Evolutionary conservation across 352 stramenopile genomes (phyloP), one percentile per base, ranked within the genome.

Genomic region (Phytophthora sansomeana): DNA sequence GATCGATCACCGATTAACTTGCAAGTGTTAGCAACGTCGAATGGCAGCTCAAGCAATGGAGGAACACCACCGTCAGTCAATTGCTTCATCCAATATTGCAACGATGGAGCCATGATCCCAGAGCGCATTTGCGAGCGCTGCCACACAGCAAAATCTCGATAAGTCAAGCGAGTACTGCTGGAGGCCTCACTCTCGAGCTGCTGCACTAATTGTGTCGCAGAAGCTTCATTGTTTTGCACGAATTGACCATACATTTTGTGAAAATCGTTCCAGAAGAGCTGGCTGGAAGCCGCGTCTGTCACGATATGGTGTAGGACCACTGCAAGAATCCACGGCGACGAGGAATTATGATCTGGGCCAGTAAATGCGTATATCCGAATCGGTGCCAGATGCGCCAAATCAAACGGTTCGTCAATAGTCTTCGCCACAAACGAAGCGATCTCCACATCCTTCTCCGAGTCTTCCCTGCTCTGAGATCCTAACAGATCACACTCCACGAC

Each of bases 231-330:
- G 10, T 30, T n/a, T n/a, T n/a, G 36, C 1, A 26, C 32, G 36
- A 76, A 75, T 10, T 26, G 47, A 0, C 30, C 2, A 35, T 90
- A 86, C 4, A 72, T 38, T 2, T 57, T 17, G 5, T 50, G 38
- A 5, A 87, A 74, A 33, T 85, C 78, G 11, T 38, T 35, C 81
- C 81, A 90, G 39, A 87, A 78, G 5, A 90, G 47, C 10, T 67
- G 48, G 17, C 72, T 80, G 8, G 77, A 87, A 24, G 74, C 66
- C 29, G 74, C 67, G 51, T 87, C 78, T 0, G 78, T 87, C n/a
- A 71, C 78, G 17, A 87, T 90, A 41, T 87, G 78, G 10, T 90
- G 81, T 42, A 86, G 46, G n/a, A 85, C 75, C 1, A 75, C 69
- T 5, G 69, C 67, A 0, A 86, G 52, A 13, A 72, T 61, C 81